Evolutionary conservation across 2,329 filamentous ascomycete species (phyloP).

Genomic region (Pseudocercospora macadamiae): DNA sequence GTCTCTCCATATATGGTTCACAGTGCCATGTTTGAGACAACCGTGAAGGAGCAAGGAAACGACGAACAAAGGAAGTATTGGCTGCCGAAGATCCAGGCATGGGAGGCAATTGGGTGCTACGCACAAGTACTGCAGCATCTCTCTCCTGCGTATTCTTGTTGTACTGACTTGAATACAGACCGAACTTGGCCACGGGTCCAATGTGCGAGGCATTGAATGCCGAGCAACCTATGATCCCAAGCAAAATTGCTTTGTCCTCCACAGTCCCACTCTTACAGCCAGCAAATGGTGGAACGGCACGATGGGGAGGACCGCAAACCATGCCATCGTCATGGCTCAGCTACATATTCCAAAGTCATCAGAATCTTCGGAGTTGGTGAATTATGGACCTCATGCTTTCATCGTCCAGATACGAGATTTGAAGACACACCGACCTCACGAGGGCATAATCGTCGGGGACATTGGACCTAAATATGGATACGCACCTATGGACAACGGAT

Average conservation of each 20-base stretch:
- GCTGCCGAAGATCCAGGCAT: slow-evolving; percentile 53
- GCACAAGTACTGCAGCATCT: slow-evolving; percentile 42
- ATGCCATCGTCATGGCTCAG: slow-evolving; percentile 59
- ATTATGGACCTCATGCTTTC: slow-evolving; percentile 57
- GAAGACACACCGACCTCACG: slow-evolving; percentile 51
- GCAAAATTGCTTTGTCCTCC: slow-evolving; percentile 52
- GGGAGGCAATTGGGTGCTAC: slow-evolving; percentile 57
- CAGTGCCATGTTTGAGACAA: slow-evolving; percentile 55
- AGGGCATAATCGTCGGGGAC: slow-evolving; percentile 56
- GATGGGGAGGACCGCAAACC: slow-evolving; percentile 58
- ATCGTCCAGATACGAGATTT: slow-evolving; percentile 56
- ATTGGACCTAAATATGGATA: slow-evolving; percentile 61
- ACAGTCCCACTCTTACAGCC: slow-evolving; percentile 56
- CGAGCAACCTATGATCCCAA: slow-evolving; percentile 51
- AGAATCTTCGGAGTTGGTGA: slow-evolving; percentile 40
- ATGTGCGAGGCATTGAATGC: slow-evolving; percentile 55
- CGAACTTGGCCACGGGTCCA: slow-evolving; percentile 57
- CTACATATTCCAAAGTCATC: slow-evolving; percentile 47
- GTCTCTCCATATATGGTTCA: slow-evolving; percentile 58
- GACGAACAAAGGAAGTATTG: slow-evolving; percentile 53
- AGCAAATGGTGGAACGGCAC: slow-evolving; percentile 61
- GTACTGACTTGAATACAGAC: slow-evolving; percentile 31
- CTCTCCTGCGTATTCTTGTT: background rate
- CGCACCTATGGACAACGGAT: slow-evolving; percentile 56
- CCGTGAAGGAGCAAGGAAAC: slow-evolving; percentile 54